Evolutionary conservation across 2,329 filamentous ascomycete species (phyloP), one percentile per base, ranked within the genome.

Genomic region (Zopfia rhizophila): DNA sequence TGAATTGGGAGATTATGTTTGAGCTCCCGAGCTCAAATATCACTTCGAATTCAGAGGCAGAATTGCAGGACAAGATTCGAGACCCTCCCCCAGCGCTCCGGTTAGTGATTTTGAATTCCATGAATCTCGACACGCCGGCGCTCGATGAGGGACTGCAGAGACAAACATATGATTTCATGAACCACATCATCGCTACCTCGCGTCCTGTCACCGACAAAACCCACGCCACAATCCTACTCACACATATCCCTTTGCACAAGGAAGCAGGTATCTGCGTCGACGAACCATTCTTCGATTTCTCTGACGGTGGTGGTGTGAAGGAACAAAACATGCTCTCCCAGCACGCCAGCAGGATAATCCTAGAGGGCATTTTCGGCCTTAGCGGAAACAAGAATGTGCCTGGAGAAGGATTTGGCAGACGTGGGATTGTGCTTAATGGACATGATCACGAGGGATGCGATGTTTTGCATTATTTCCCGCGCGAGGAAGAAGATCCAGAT

Each of bases 371-470:
- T 2, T 92, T 90, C 56, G 91, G 91, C 8, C 84, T 94, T 72
- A 89, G 78, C 61, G 83, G 82, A 5, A 81, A 89, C 52, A 60
- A 75, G 1, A 70, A 75, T 21, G 87, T 83, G 0, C 76, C 83
- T 1, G 84, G 78, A 0, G 66, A 72, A 8, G 91, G 91, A 1
- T 74, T 75, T 38, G 90, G 91, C 1, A 79, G 90, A 12, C 81
- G 78, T 7, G 92, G 93, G 1, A 75, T 97, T 5, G 85, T 99
- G 18, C 74, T 99, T 27, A 97, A 92, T 36, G 94, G 94, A 0
- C 94, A 99, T 68, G 94, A 99, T 65, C 94, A 99, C 69, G 90
- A 89, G 58, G 94, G 94, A 5, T 99, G 94, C 67, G 91, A 97
- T 70, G 88, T 87, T 6, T 88, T 88, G 63, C 94, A 99, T 75